phyloP scores from a whole-genome alignment of 345 rosid genomes.

The Hibiscus mutabilis region DNA sequence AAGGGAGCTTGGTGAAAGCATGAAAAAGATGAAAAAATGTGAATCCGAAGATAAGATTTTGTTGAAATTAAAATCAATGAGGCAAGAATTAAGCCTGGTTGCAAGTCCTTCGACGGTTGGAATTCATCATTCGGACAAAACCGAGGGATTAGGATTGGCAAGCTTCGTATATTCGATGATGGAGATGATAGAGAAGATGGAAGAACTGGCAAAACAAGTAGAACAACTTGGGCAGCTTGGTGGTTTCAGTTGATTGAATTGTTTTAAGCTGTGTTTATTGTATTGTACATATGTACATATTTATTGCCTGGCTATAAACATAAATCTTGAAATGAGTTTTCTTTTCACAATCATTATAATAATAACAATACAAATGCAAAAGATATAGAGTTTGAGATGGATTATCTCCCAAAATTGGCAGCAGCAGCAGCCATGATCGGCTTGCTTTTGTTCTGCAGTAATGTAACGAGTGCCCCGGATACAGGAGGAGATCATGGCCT shows the following conservation, averaged over 20 bases:
- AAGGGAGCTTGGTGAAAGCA: slow-evolving; percentile 51
- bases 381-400: no score
- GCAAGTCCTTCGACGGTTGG: slow-evolving; percentile 11
- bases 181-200: slow-evolving; percentile 40
- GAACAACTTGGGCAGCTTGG: slow-evolving; percentile 52
- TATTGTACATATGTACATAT: background rate
- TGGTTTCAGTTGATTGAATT: slow-evolving; percentile 18
- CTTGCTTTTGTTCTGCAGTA: slow-evolving; percentile 2
- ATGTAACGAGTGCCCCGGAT: slow-evolving; percentile 22
- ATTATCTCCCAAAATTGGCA: no score
- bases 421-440: slow-evolving; percentile 6
- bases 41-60: slow-evolving; percentile 17
- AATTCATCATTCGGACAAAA: background rate
- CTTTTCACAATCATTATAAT: background rate
- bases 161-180: slow-evolving; percentile 39
- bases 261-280: background rate
- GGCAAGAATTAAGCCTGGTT: slow-evolving; percentile 29
- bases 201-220: slow-evolving; percentile 47
- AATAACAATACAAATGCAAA: no score
- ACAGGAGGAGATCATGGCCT: slow-evolving; percentile 4
- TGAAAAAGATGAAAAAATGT: slow-evolving; percentile 41
- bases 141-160: slow-evolving; percentile 35
- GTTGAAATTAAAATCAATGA: slow-evolving; percentile 38
- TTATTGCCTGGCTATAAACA: background rate
- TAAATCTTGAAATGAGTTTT: background rate